Evolutionary conservation across 1,139 yeast genomes (phyloP), one percentile per base, ranked within the genome.

Genomic region (Magnusiomyces magnusii): DNA sequence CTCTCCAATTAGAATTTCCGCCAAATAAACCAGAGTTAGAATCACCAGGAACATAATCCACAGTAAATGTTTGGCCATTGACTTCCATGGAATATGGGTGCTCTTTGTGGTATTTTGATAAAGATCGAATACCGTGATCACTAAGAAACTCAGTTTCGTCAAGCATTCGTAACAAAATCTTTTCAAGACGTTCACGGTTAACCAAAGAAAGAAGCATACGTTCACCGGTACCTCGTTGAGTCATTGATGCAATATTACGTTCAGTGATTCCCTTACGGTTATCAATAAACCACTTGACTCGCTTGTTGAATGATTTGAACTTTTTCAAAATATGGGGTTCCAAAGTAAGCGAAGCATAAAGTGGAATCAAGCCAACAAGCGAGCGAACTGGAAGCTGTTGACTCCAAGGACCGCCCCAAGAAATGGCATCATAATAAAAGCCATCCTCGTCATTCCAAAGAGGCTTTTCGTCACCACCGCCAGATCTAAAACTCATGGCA

Each of bases 1-100:
- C 98, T 74, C 98, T 81, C 98, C 98, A 92, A 73, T 91, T 92
- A 34, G 97, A 90, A 71, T 92, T 92, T 65, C 98, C 98, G 59
- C 98, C 98, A 79, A 92, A 92, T 83, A 92, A 82, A 13, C 97
- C 97, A 2, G 96, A 86, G 69, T 90, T 95, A 24, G 96, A 87
- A 72, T 92, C 98, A 24, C 96, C 98, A 1, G 97, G 90, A 60
- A 91, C 81, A 73, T 92, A 92, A 63, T 82, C 83, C 42, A 92
- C 96, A 47, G 78, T 76, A 72, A 86, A 92, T 55, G 79, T 78
- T 65, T 85, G 80, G 19, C 96, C 96, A 71, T 89, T 80, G 57
- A 91, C 97, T 63, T 86, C 81, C 95, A 91, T 89, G 59, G 83
- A 81, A 69, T 86, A 91, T 2, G 97, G 98, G 70, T 92, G 79